These are phyloP conservation scores for Amanita polypyramis DNA, from an alignment of 768 basidiomycete genomes.

Conservation along the genomic window DNA sequence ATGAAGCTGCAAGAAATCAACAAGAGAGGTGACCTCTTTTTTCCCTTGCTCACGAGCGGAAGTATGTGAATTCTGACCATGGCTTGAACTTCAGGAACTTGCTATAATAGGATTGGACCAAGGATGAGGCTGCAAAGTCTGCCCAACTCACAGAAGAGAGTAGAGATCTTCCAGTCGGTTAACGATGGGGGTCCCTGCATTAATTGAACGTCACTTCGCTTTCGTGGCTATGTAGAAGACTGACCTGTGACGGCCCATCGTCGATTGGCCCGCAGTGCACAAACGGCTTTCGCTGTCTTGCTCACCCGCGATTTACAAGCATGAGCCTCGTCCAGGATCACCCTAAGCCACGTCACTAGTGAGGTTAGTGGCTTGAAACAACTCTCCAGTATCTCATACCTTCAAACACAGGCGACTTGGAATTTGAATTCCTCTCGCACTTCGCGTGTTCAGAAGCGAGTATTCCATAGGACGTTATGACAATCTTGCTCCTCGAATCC, in stretches of 20 bases:
- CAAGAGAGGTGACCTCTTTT: not conserved
- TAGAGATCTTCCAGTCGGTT: slow-evolving; percentile 89
- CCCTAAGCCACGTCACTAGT: slow-evolving; percentile 69
- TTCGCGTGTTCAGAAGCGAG: slow-evolving; percentile 83
- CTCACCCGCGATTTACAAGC: slow-evolving; percentile 86
- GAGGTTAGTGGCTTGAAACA: not conserved
- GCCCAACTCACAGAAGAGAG: slow-evolving; percentile 51
- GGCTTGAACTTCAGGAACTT: slow-evolving; percentile 72
- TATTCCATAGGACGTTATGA: slow-evolving; percentile 89
- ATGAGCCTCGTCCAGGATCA: slow-evolving; percentile 91
- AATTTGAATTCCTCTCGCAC: slow-evolving; percentile 37
- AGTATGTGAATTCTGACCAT: slow-evolving; percentile 81
- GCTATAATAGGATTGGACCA: slow-evolving; percentile 22
- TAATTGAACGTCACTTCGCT: not conserved
- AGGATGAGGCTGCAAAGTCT: not conserved
- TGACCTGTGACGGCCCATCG: slow-evolving; percentile 86
- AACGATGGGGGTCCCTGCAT: slow-evolving; percentile 81
- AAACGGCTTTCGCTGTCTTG: slow-evolving; percentile 83
- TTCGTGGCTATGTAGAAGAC: slow-evolving; percentile 1
- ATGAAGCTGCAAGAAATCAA: slow-evolving; percentile 51
- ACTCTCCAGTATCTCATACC: slow-evolving; percentile 54
- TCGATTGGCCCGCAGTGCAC: slow-evolving; percentile 65
- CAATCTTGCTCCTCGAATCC: slow-evolving; percentile 51
- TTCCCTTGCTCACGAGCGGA: slow-evolving; percentile 57
- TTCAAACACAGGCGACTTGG: slow-evolving; percentile 58